Evolutionary conservation across 1,139 yeast species (phyloP), one percentile per base, ranked within the genome.

Genomic region (Yamadazyma diddensiae): DNA sequence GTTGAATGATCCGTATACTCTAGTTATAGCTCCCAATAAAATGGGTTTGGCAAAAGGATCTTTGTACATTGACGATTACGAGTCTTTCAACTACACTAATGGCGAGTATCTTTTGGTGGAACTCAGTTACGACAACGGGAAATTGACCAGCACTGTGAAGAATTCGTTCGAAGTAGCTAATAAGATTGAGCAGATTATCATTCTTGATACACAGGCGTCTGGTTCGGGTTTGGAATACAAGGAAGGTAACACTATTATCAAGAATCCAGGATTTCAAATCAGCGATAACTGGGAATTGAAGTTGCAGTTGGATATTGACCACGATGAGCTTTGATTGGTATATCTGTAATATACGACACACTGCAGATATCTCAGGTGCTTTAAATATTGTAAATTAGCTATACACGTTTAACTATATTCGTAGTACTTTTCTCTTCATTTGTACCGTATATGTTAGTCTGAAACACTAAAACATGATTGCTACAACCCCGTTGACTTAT

Each of bases 41-140:
- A 48, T 60, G 1, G 78, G 78, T 1, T 41, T 52, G 2, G 90
- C 94, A 0, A 49, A 54, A 0, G 77, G 75, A 11, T 49, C 53
- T 7, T 53, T 92, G 20, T 92, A 90, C 52, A 59, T 82, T 29
- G 98, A 90, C 55, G 95, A 86, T 55, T 94, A 95, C 10, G 84
- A 80, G 48, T 70, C 92, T 0, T 86, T 73, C 48, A 71, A 63
- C 16, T 80, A 82, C 53, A 49, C 59, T 36, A 39, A 59, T 1
- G 82, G 80, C 3, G 72, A 71, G 11, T 82, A 44, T 45, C 33
- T 77, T 5, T 49, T 62, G 23, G 50, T 75, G 2, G 47, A 59
- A 1, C 65, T 83, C 29, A 30, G 27, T 24, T 36, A n/a, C 32
- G 12, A 21, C 15, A 19, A 35, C n/a, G 26, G 28, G 1, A 36